Evolutionary conservation across 2,329 filamentous ascomycete species (phyloP), one percentile per base, ranked within the genome.

Genomic region (Bipolaris gigantea): DNA sequence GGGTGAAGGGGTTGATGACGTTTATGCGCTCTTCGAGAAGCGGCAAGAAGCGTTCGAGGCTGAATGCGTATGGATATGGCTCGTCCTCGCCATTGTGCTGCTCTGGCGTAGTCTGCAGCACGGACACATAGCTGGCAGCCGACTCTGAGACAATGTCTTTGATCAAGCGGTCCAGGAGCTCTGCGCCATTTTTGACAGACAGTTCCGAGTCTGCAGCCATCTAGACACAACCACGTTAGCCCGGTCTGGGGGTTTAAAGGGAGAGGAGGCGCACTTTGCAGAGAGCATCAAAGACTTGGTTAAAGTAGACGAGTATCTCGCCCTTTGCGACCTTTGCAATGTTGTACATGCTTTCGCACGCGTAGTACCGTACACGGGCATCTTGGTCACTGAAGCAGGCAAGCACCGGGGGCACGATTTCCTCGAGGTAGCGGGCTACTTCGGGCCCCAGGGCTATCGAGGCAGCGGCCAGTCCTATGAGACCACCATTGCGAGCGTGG

Each of bases 331-430:
- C 94, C 78, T 99, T 99, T 70, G 94, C 92, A 71, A 99, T 99
- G 76, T 99, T 99, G 79, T 99, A 99, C 94, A 99, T 99, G 75
- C 92, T 95, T 79, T 99, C 94, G 77, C 94, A 99, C 21, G 94
- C 94, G 77, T 99, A 99, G 75, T 99, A 99, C 61, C 94, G 85
- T 30, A 97, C 94, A 54, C 94, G 85, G 25, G 94, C 92, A 88
- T 99, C 94, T 79, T 97, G 94, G 66, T 99, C 95, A 53, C 90
- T 90, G 76, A 99, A 99, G 80, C 95, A 99, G 48, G 94, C 94
- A 41, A 99, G 83, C 5, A 99, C 94, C 3, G 95, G 95, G 41
- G 93, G 93, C 0, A 99, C 93, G 65, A 99, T 97, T 66, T 92
- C 88, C 71, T 92, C 88, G 46, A 99, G 83, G 73, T 97, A 97